Base-by-base conservation (phyloP, 768 basidiomycete genomes). In the Leccinum pellstonianum region DNA sequence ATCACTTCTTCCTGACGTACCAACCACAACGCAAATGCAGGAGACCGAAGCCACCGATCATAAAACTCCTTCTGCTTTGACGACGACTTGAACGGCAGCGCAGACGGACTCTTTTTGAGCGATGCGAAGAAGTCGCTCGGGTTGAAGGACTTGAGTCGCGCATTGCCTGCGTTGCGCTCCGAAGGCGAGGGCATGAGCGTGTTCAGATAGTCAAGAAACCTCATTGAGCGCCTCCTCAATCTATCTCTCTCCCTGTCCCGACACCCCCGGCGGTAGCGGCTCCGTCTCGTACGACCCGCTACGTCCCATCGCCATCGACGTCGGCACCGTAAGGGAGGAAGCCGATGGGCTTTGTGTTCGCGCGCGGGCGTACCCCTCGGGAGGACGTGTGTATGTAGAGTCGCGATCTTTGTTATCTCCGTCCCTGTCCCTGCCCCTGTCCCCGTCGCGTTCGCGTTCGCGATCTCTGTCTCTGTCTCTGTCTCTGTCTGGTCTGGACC, bases 1-100 rank as follows among this genome's bases (percentile, higher is more conserved):
- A 92, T 85, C 52, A 89, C 83, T 33, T 83, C 81, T 65, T 92
- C 91, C 73, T 92, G 91, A 62, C 80, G 79, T 11, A 86, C 86
- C 27, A 94, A 76, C 91, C 91, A 94, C 41, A 88, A 62, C 17
- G 87, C 91, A 73, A 94, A 94, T 8, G 85, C 83, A 2, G 88
- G 87, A 3, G 86, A 86, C 66, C 86, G 83, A 43, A 93, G 65
- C 86, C 91, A 92, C 54, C 80, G 78, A 73, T 86, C 84, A 64
- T 93, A 93, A 71, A 93, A 94, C 64, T 88, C 88, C 52, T 76
- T 83, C 60, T 84, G 81, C 66, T 84, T 86, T 47, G 77, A 77
- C 9, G 78, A 77, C 14, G 86, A 87, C 61, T 84, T 85, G 76
- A 94, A 94, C 15, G 92, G 90, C 7, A 94, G 75, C 9, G 86